Evolutionary conservation across 345 rosid genomes (phyloP).

Genomic region (Brassica rapa): DNA sequence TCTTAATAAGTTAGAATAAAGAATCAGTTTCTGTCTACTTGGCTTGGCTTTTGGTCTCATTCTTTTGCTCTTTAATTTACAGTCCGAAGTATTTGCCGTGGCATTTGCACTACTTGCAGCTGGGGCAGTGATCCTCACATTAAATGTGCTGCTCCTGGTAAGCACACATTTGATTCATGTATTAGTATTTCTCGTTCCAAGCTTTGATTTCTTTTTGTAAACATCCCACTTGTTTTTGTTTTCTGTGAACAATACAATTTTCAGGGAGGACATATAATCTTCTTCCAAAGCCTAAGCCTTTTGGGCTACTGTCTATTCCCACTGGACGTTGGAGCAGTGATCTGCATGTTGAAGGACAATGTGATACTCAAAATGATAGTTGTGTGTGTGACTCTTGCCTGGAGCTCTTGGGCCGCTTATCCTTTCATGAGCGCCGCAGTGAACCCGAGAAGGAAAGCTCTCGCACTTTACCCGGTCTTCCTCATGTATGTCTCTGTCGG

Average conservation of each 20-base stretch:
- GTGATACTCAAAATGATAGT: conserved; percentile 69
- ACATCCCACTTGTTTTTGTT: background rate
- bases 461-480: conserved; percentile 86
- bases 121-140: conserved; percentile 90
- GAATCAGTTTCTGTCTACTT: background rate
- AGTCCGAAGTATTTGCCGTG: conserved; percentile 97
- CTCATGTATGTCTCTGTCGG: conserved; percentile 98
- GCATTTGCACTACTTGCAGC: conserved; percentile 97
- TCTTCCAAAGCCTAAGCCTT: conserved; percentile 85
- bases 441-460: conserved; percentile 83
- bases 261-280: conserved; percentile 91
- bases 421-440: conserved; percentile 95
- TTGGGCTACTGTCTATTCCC: conserved; percentile 88
- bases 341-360: conserved; percentile 78
- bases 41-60: background rate
- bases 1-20: background rate
- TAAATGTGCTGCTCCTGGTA: conserved; percentile 93
- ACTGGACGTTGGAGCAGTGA: conserved; percentile 74
- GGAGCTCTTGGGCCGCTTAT: conserved; percentile 97
- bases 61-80: conserved; percentile 24
- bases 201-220: background rate
- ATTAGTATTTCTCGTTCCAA: background rate
- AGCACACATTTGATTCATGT: conserved; percentile 11
- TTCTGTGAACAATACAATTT: conserved; percentile 14
- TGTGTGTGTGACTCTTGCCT: conserved; percentile 74